Conservation (phyloP, 2,329 filamentous ascomycete species). For the Alternaria triticina region DNA sequence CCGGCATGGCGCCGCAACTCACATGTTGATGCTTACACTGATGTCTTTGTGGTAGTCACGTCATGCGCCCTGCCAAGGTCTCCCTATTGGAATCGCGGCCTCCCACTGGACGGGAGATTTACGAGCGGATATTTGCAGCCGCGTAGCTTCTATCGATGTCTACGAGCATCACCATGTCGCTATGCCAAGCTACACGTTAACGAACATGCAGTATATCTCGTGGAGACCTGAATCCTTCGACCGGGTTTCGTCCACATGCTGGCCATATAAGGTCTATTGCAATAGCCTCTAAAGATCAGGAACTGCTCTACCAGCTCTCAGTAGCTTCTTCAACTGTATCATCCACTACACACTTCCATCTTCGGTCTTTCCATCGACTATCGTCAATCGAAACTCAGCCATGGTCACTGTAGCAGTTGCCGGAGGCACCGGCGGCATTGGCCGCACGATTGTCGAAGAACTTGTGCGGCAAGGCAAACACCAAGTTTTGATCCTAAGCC, state of each 20-base stretch:
- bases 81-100: background rate
- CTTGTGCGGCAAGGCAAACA: conserved; percentile 19
- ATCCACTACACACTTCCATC: background rate
- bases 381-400: background rate
- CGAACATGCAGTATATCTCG: too few relatives aligned
- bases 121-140: background rate
- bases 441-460: conserved; percentile 23
- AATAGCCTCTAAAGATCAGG: background rate
- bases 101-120: background rate
- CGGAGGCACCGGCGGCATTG: conserved; percentile 31
- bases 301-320: background rate
- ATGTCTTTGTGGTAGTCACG: background rate
- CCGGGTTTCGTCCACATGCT: background rate
- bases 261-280: background rate
- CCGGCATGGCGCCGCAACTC: background rate
- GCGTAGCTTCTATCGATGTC: background rate
- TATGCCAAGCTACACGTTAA: background rate
- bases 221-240: background rate
- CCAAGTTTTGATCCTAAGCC: conserved; percentile 20
- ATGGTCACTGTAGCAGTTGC: conserved; percentile 27
- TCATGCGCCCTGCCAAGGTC: background rate
- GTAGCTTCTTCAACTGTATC: background rate
- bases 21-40: background rate
- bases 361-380: background rate
- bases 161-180: background rate